Evolutionary conservation across 805 yeast species (phyloP), one percentile per base, ranked within the genome.

Genomic region (Teunomyces aglyptinius): DNA sequence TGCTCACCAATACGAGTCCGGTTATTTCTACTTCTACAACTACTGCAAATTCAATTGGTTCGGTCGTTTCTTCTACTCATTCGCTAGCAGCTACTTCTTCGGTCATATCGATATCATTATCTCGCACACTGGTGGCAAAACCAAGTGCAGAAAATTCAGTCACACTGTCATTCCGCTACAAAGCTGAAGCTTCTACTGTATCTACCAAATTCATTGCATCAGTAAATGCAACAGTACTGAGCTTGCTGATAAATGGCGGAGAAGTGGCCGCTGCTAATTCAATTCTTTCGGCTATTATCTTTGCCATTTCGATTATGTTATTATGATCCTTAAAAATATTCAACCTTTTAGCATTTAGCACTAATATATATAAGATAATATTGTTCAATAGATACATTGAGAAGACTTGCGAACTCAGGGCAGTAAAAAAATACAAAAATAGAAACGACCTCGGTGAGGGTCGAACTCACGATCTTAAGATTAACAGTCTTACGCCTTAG

Each of bases 401-500:
- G 12, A 2, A 20, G 24, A 20, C 24, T 29, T n/a, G 8, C 4
- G 13, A 29, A 29, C 6, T n/a, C 7, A 5, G 32, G 32, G 12
- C 12, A 2, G 13, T 0, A 28, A 29, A 29, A 29, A 29, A 12
- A 8, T 3, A n/a, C 10, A 18, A 39, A 43, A 50, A 46, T 27
- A 39, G 10, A 46, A 40, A 40, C 53, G 53, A 49, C 53, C 53
- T 49, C 53, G 53, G 53, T 50, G 53, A 48, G 51, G 50, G 40
- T 50, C 53, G 51, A 50, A 50, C 50, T 47, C 50, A 50, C 53
- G 53, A 45, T 50, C 53, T 50, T 41, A 50, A 50, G 53, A 50
- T 50, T 50, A 50, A 50, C 53, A 50, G 53, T 50, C 53, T 50
- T 50, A 50, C 53, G 53, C 53, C 53, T 50, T 50, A 50, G 40